phyloP scores from a whole-genome alignment of 1,284 basidiomycete species.

The Vanrija humicola region DNA sequence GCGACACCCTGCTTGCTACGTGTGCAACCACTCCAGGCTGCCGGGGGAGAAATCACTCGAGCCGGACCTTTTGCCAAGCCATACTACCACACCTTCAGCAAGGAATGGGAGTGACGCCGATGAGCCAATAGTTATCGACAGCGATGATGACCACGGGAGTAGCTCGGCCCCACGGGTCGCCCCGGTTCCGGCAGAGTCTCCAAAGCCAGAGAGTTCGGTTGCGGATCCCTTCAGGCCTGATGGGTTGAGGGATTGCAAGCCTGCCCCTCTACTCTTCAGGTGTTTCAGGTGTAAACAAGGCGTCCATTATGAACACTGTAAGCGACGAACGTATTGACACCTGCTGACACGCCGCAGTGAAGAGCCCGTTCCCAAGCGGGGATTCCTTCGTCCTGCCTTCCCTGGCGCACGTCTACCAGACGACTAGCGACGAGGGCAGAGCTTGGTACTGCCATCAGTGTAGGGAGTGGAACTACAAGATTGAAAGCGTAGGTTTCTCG shows the following conservation, averaged over 20 bases:
- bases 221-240: no score
- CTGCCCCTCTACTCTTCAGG: constrained; percentile 60
- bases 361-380: constrained; percentile 14
- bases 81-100: not conserved
- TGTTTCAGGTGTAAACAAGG: constrained; percentile 74
- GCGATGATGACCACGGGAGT: constrained; percentile 2
- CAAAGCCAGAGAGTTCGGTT: constrained; percentile 6
- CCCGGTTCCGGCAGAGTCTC: not conserved
- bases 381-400: constrained; percentile 16
- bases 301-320: constrained; percentile 68
- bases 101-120: not conserved
- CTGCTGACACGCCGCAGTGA: constrained; percentile 19
- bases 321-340: constrained; percentile 1
- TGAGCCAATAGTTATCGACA: constrained; percentile 14
- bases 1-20: constrained; percentile 71
- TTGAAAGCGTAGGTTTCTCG: constrained; percentile 57
- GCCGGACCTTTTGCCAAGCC: not conserved
- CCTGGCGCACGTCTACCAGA: constrained; percentile 58
- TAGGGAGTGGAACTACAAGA: constrained; percentile 61
- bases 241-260: not conserved
- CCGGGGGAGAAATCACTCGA: not conserved
- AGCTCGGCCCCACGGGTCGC: not conserved
- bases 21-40: constrained; percentile 58
- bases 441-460: constrained; percentile 80
- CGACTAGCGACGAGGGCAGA: constrained; percentile 18